phyloP scores from a whole-genome alignment of 192 early-diverging fungal species.

The Spinellus fusiger region DNA sequence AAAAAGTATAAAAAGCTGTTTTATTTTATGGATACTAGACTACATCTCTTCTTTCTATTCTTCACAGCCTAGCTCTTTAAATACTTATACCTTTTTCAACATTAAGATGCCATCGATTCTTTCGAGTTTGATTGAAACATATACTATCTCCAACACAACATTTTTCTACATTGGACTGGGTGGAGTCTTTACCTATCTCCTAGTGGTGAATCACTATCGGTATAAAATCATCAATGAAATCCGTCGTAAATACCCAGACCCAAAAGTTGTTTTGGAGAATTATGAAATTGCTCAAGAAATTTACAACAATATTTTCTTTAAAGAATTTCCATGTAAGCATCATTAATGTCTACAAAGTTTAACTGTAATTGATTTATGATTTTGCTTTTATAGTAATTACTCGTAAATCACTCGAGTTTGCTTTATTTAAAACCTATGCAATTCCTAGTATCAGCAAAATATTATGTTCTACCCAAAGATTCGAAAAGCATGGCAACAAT shows the following conservation, averaged over 20 bases:
- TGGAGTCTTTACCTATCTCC: no score
- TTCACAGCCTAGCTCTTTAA: no score
- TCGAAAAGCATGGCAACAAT: constrained; percentile 13
- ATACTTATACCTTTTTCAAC: no score
- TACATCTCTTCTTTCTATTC: no score
- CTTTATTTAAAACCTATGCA: constrained; percentile 37
- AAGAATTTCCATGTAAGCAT: constrained; percentile 34
- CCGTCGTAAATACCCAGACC: constrained; percentile 33
- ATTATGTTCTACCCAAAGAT: constrained; percentile 25
- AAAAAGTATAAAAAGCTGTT: no score
- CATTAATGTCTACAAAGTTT: not conserved
- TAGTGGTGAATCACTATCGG: constrained; percentile 27
- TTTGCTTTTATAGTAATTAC: constrained; percentile 6
- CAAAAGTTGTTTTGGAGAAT: constrained; percentile 26
- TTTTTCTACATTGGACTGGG: no score
- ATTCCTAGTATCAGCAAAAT: constrained; percentile 38
- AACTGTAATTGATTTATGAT: not conserved
- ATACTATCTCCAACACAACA: no score
- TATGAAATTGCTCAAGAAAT: constrained; percentile 24
- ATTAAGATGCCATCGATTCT: no score
- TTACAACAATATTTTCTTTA: constrained; percentile 1
- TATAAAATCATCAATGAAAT: constrained; percentile 27
- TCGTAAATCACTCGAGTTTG: constrained; percentile 29
- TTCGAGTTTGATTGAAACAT: no score
- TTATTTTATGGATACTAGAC: no score